Base-by-base conservation (phyloP, 108 stramenopile species). In the Skeletonema marinoi region DNA sequence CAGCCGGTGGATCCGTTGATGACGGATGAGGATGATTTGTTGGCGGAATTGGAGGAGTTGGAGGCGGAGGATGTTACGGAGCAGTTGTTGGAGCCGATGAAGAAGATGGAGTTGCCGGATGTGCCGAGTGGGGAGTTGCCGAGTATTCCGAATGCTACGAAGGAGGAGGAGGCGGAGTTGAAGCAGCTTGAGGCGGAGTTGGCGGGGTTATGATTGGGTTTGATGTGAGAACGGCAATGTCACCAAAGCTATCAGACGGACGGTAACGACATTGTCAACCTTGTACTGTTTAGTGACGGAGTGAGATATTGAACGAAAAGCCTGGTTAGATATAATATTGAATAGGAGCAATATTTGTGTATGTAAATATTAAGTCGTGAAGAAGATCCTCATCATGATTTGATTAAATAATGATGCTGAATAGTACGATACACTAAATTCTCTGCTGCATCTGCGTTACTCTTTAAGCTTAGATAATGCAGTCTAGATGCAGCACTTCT, bases 21-120 rank as follows among this genome's bases (percentile, higher is more conserved):
- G 72, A 42, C 79, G 12, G 97, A 96, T 72, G 97, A 97, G 42
- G 94, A 96, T 68, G 97, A 98, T 51, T 75, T 98, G 65, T 81
- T 98, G 89, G 90, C 85, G 25, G 97, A 98, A 84, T 84, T 98
- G 68, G 81, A 94, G 66, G 88, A 88, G 65, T 80, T 98, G 79
- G 96, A 91, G 69, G 91, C 93, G 12, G 88, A 87, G 21, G 96
- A 93, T 82, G 86, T 95, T 77, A 92, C 94, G 74, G 89, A 82
- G 4, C 84, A 93, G 71, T 72, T 96, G 67, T 76, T 95, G 81
- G 85, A 79, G 65, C 89, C 92, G 14, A 83, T 89, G 9, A 38
- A 46, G 33, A 78, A 77, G 39, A 73, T 69, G 65, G 58, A 68
- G 6, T 70, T 93, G 68, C 93, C 93, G 50, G 68, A 83, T 31